Base-by-base conservation (phyloP, 164 flowering plant genomes). In the Dillenia suffruticosa region DNA sequence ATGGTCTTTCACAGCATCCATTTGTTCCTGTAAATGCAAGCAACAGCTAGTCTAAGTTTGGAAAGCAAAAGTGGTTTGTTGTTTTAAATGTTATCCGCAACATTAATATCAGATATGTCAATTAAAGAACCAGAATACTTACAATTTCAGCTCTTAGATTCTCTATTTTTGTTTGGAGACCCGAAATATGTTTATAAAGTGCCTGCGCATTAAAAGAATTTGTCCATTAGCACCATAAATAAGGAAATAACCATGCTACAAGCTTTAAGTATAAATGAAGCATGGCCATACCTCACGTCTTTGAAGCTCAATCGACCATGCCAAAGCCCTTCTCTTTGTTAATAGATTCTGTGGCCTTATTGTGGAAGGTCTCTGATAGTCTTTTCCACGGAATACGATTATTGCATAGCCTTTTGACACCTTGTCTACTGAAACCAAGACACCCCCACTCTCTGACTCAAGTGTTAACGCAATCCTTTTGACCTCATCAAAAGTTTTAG, bases 361-460 rank as follows among this genome's bases (percentile, higher is more conserved):
- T 0, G 65, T 60, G 32, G 82, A 64, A 57, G 99, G 99, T 15
- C 92, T 79, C 44, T 81, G 70, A 73, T 94, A 94, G 44, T 89
- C 88, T 72, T 78, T 84, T 58, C 99, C 99, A 9, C 99, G 79
- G 56, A 62, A 91, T 10, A 94, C 86, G 67, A 91, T 62, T 48
- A 89, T 77, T 32, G 93, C 96, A 74, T 78, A 94, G 13, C 89
- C 96, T 76, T 89, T 88, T 54, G 96, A 88, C 48, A 89, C 61
- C 78, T 79, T 87, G 77, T 94, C 99, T 0, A 94, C 93, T 4
- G 97, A 88, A 68, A 94, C 90, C 76, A 94, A 71, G 13, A 91
- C 72, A 43, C 99, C 99, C 10, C 97, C 92, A 69, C 99, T 94
- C 79, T 94, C 99, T 46, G 90, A 82, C 73, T 91, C 99, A 63